phyloP scores from a whole-genome alignment of 2,329 filamentous ascomycete species.

The Penicillium sp. region DNA sequence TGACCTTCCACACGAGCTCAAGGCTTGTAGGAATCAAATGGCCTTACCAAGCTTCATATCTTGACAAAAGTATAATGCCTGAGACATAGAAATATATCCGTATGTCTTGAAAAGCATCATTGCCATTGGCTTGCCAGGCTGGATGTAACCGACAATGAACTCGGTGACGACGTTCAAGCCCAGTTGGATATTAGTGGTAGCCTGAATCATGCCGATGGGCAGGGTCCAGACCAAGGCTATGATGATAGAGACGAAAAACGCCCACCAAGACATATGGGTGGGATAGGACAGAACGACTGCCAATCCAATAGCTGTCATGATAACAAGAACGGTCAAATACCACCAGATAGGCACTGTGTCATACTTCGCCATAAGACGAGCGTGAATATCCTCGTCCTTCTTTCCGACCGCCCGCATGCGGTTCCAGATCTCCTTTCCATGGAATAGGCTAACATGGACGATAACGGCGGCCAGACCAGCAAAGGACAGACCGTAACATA shows the following conservation, averaged over 20 bases:
- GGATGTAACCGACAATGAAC: slow-evolving; percentile 72
- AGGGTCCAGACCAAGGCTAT: slow-evolving; percentile 66
- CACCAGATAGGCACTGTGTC: slow-evolving; percentile 59
- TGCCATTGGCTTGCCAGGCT: slow-evolving; percentile 68
- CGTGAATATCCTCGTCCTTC: slow-evolving; percentile 56
- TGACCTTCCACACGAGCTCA: neutral
- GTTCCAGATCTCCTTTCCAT: slow-evolving; percentile 66
- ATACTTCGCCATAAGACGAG: slow-evolving; percentile 59
- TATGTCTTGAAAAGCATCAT: slow-evolving; percentile 81
- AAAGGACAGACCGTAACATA: slow-evolving; percentile 71
- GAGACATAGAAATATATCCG: neutral
- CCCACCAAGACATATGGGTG: slow-evolving; percentile 72
- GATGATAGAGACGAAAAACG: slow-evolving; percentile 65
- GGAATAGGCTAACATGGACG: slow-evolving; percentile 67
- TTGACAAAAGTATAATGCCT: slow-evolving; percentile 22
- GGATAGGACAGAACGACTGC: slow-evolving; percentile 55
- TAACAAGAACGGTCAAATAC: slow-evolving; percentile 51
- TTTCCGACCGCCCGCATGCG: slow-evolving; percentile 61
- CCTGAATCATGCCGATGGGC: slow-evolving; percentile 64
- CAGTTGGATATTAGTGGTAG: slow-evolving; percentile 66
- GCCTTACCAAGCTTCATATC: slow-evolving; percentile 31
- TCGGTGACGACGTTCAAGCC: slow-evolving; percentile 74
- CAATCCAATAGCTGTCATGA: slow-evolving; percentile 54
- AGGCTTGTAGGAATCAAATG: neutral
- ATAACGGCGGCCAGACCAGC: slow-evolving; percentile 69